A percentile compares a stretch with the other conserved stretches of the same genome.
phyloP scores from a whole-genome alignment of 768 basidiomycete genomes.

The Clitopilus passeckerianus region DNA sequence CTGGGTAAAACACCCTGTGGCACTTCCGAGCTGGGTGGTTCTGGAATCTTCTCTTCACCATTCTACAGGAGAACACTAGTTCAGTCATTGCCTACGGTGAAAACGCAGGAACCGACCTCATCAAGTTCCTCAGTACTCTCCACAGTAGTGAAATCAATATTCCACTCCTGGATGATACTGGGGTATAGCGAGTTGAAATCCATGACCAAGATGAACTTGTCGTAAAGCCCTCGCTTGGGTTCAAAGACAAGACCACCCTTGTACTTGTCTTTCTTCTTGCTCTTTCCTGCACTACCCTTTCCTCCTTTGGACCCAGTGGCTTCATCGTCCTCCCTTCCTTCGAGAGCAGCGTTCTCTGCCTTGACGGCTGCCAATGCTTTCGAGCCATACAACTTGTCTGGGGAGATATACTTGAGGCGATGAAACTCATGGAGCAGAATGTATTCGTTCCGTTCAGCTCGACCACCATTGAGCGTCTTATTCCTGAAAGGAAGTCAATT shows the following conservation, averaged over 20 bases:
- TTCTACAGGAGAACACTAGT: slow-evolving; percentile 16
- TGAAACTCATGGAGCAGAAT: slow-evolving; percentile 99
- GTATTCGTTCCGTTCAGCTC: slow-evolving; percentile 98
- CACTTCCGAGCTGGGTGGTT: slow-evolving; percentile 70
- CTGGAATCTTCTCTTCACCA: slow-evolving; percentile 84
- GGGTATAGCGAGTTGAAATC: slow-evolving; percentile 99
- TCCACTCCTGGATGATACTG: slow-evolving; percentile 99
- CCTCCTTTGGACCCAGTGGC: slow-evolving; percentile 31
- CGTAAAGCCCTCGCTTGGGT: slow-evolving; percentile 94
- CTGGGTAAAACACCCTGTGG: slow-evolving; percentile 90
- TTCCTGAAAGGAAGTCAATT: slow-evolving; percentile 54
- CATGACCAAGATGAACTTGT: slow-evolving; percentile 97
- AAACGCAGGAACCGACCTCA: slow-evolving; percentile 29
- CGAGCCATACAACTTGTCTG: slow-evolving; percentile 89
- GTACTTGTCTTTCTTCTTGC: slow-evolving; percentile 82
- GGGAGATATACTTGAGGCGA: slow-evolving; percentile 90
- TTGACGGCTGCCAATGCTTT: slow-evolving; percentile 48
- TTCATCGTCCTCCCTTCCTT: slow-evolving; percentile 39
- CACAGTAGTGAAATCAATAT: slow-evolving; percentile 98
- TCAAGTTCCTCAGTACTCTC: slow-evolving; percentile 60
- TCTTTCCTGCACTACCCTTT: slow-evolving; percentile 50
- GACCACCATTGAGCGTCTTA: slow-evolving; percentile 93
- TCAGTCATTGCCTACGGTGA: neutral
- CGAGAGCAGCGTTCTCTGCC: slow-evolving; percentile 23
- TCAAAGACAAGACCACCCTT: slow-evolving; percentile 98